Percentiles rank a stretch among this genome's conserved stretches.
phyloP scores from a whole-genome alignment of 305 asterid species.

The Euphrasia arctica region DNA sequence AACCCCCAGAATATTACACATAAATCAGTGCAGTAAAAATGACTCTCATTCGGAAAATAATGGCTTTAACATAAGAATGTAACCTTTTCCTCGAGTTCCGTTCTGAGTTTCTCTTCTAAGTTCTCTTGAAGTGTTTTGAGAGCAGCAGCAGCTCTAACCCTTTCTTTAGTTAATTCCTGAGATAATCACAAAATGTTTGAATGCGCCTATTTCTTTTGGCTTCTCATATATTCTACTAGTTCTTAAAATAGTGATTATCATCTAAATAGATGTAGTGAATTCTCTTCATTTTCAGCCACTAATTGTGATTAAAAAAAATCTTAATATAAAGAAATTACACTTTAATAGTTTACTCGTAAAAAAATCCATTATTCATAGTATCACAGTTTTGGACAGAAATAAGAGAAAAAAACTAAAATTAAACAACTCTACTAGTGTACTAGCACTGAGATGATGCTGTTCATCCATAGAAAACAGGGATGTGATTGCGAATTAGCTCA shows the following conservation, averaged over 20 bases:
- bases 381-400: slow-evolving; percentile 13
- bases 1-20: slow-evolving; percentile 25
- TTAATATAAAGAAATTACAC: background rate
- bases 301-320: slow-evolving; percentile 9
- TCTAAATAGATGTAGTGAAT: slow-evolving; percentile 21
- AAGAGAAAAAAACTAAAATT: slow-evolving; percentile 14
- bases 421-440: slow-evolving; percentile 8
- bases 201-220: slow-evolving; percentile 6
- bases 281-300: slow-evolving; percentile 17
- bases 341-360: slow-evolving; percentile 8
- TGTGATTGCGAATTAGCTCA: background rate
- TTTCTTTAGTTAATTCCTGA: slow-evolving; percentile 85
- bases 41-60: background rate
- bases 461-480: slow-evolving; percentile 13
- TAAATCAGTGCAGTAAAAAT: slow-evolving; percentile 18
- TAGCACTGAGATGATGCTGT: slow-evolving; percentile 14
- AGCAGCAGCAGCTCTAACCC: slow-evolving; percentile 75
- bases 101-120: slow-evolving; percentile 55
- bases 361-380: background rate
- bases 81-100: slow-evolving; percentile 81
- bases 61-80: slow-evolving; percentile 19
- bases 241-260: slow-evolving; percentile 19
- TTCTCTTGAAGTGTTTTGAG: slow-evolving; percentile 81
- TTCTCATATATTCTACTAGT: slow-evolving; percentile 9
- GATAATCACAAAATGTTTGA: slow-evolving; percentile 20